Conservation (phyloP, 371 early-diverging fungal genomes). For the Mortierella sp. region DNA sequence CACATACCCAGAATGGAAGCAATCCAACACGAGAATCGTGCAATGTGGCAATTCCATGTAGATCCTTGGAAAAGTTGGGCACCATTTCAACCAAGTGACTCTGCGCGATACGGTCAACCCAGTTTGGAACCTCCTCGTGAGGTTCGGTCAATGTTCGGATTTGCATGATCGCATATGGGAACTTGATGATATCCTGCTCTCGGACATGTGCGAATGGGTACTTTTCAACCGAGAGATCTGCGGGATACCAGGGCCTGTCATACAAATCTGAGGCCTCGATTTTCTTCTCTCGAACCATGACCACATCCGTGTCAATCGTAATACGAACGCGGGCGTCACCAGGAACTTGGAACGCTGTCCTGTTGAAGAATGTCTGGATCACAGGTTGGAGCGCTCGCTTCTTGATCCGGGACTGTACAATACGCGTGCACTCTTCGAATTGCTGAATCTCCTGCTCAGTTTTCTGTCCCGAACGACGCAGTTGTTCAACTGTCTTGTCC, state of each 20-base stretch:
- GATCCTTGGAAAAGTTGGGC: slow-evolving; percentile 97
- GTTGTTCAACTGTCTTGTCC: slow-evolving; percentile 82
- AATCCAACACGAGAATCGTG: slow-evolving; percentile 85
- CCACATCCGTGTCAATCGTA: slow-evolving; percentile 94
- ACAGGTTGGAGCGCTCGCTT: slow-evolving; percentile 81
- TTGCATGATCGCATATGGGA: slow-evolving; percentile 98
- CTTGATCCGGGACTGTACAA: slow-evolving; percentile 78
- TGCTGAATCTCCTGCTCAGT: slow-evolving; percentile 75
- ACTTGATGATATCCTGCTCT: slow-evolving; percentile 80
- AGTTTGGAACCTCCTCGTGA: slow-evolving; percentile 82
- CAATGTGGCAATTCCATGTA: slow-evolving; percentile 94
- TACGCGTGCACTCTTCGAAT: slow-evolving; percentile 73
- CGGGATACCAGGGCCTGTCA: slow-evolving; percentile 38
- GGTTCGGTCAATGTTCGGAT: slow-evolving; percentile 81
- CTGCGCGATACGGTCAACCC: slow-evolving; percentile 90
- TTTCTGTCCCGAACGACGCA: slow-evolving; percentile 78
- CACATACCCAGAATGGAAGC: slow-evolving; percentile 93
- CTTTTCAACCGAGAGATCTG: slow-evolving; percentile 81
- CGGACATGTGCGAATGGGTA: slow-evolving; percentile 87
- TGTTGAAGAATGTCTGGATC: slow-evolving; percentile 92
- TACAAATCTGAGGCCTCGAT: slow-evolving; percentile 47
- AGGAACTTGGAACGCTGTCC: slow-evolving; percentile 98
- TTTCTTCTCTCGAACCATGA: slow-evolving; percentile 87
- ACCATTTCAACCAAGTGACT: slow-evolving; percentile 95
- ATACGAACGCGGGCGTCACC: slow-evolving; percentile 90